Base-by-base conservation (phyloP, 345 rosid species). In the Eutrema japonicum region DNA sequence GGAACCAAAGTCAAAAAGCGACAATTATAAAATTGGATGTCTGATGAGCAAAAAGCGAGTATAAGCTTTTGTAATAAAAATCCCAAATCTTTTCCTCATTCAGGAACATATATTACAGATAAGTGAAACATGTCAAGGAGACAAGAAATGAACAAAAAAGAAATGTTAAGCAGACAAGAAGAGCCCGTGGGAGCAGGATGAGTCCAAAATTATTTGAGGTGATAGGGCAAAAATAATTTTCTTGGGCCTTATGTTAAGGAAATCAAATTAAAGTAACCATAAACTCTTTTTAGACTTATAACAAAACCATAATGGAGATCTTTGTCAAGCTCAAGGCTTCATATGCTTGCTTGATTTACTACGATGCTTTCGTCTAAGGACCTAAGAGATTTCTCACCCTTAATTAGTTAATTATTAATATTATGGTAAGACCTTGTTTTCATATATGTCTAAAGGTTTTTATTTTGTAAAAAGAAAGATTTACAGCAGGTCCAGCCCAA, bases 1-100 rank as follows among this genome's bases (percentile, higher is more conserved):
- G 26, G 26, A 22, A 22, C 26, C 26, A 22, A 22, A 73, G 77
- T 64, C 71, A 65, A 73, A 72, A 73, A 56, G 58, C 33, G 12
- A 64, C 71, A 33, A 4, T 42, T 64, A 22, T 22, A 22, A 22
- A 22, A 22, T 22, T 22, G 26, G 26, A 22, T 22, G 26, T 22
- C 26, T 22, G 26, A 22, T 22, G 26, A 22, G 26, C 26, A 22
- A 22, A 22, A 22, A 22, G 26, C 26, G 26, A 22, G 26, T 22
- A 22, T 22, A 22, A 22, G 26, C 26, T 22, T 22, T 22, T 22
- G 2, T 22, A 22, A 22, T 22, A 1, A 22, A 22, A 22, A 22
- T 22, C 26, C 26, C 26, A 22, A 22, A 22, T 22, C 26, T 22
- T 22, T 22, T 22, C 26, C 26, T 22, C 26, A 22, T 22, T 22